phyloP scores from a whole-genome alignment of 495 filamentous ascomycete species.

The Daldinia childiae region DNA sequence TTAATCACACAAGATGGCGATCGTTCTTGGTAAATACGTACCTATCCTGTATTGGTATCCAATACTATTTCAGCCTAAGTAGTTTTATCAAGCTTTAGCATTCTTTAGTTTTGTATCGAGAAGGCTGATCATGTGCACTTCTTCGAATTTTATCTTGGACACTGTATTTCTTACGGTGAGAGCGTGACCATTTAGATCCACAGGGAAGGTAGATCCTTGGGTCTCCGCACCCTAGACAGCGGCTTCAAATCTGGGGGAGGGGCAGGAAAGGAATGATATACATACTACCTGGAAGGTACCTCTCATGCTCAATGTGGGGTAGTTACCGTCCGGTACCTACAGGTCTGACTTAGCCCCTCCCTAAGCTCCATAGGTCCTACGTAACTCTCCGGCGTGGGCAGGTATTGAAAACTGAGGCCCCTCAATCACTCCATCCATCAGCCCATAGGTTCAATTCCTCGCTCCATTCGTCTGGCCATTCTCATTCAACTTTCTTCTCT shows the following conservation, averaged over 20 bases:
- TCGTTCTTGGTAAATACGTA: not conserved
- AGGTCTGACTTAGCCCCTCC: constrained; percentile 29
- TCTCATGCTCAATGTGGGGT: constrained; percentile 23
- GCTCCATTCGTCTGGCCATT: constrained; percentile 40
- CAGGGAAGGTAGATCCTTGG: constrained; percentile 34
- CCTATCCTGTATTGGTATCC: not conserved
- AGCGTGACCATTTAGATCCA: constrained; percentile 34
- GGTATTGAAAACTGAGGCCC: constrained; percentile 39
- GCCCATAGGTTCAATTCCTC: constrained; percentile 36
- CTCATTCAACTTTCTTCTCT: constrained; percentile 18
- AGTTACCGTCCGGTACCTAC: constrained; percentile 31
- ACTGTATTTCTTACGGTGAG: constrained; percentile 37
- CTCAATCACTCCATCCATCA: constrained; percentile 44
- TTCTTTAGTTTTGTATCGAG: not conserved
- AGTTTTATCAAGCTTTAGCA: not conserved
- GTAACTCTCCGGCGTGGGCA: constrained; percentile 41
- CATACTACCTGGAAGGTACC: not conserved
- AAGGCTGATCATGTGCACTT: constrained; percentile 6
- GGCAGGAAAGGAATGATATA: constrained; percentile 22
- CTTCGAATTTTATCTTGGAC: constrained; percentile 4
- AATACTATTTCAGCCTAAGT: not conserved
- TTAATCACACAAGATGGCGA: not conserved
- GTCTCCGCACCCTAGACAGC: constrained; percentile 16
- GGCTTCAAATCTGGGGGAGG: constrained; percentile 43
- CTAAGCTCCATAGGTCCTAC: constrained; percentile 25